phyloP scores from a whole-genome alignment of 257 asterid species.

The Linderniella brevidens region DNA sequence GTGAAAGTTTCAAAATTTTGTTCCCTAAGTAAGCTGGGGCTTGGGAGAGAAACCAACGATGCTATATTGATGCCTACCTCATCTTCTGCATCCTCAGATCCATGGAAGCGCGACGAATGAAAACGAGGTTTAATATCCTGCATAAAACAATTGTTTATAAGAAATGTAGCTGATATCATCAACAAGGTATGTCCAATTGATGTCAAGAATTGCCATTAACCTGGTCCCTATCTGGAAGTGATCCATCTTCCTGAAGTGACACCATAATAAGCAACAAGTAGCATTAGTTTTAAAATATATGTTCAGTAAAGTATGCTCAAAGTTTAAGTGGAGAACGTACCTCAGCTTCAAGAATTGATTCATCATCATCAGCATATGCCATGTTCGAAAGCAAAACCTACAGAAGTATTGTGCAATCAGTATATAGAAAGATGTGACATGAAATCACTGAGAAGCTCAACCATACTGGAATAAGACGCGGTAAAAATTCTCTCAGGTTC shows the following conservation, averaged over 20 bases:
- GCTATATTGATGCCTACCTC: conserved; percentile 25
- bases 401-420: conserved; percentile 10
- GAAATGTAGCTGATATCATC: conserved; percentile 10
- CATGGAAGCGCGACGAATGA: conserved; percentile 94
- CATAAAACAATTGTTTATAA: conserved; percentile 12
- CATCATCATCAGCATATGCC: conserved; percentile 96
- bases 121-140: conserved; percentile 98
- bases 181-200: conserved; percentile 4
- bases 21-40: too few species aligned
- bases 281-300: conserved; percentile 4
- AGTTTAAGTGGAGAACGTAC: conserved; percentile 18
- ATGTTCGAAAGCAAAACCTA: conserved; percentile 80
- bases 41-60: too few species aligned
- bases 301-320: conserved; percentile 7
- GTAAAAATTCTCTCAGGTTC: conserved; percentile 75
- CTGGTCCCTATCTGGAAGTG: conserved; percentile 95
- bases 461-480: conserved; percentile 82
- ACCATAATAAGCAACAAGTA: conserved; percentile 13
- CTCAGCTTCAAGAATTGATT: conserved; percentile 86
- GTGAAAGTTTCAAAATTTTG: too few species aligned
- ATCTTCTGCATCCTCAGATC: conserved; percentile 83
- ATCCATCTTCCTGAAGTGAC: conserved; percentile 83
- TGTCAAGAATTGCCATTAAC: conserved; percentile 18
- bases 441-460: conserved; percentile 6
- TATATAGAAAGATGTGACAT: neutral